A percentile compares a stretch with the other conserved stretches of the same genome.
phyloP scores from a whole-genome alignment of 2,329 filamentous ascomycete species.

The Aspergillus glaucus region DNA sequence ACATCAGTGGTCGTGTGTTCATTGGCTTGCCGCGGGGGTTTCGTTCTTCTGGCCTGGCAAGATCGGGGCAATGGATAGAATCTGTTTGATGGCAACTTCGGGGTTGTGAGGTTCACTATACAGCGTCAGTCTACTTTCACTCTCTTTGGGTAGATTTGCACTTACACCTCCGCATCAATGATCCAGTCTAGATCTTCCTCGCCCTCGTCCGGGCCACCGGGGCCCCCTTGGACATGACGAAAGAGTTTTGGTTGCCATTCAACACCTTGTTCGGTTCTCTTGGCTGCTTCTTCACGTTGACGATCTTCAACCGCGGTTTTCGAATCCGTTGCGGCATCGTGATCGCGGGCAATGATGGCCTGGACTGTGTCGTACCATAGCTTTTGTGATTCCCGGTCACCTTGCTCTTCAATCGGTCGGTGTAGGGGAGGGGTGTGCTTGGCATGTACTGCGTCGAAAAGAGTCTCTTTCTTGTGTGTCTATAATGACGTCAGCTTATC shows the following conservation, averaged over 20 bases:
- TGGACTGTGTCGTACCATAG: slow-evolving; percentile 77
- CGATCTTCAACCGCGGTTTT: slow-evolving; percentile 94
- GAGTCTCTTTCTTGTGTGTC: slow-evolving; percentile 81
- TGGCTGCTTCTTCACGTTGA: slow-evolving; percentile 82
- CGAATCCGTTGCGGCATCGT: slow-evolving; percentile 83
- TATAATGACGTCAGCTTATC: slow-evolving; percentile 30
- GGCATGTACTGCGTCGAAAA: slow-evolving; percentile 79
- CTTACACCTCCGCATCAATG: slow-evolving; percentile 77
- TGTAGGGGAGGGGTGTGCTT: slow-evolving; percentile 68
- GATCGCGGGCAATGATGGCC: slow-evolving; percentile 78
- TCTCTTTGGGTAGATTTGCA: slow-evolving; percentile 2
- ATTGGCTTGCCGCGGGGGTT: neutral
- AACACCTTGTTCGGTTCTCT: slow-evolving; percentile 66
- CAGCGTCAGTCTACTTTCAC: neutral
- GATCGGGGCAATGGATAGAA: slow-evolving; percentile 79
- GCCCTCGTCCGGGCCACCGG: slow-evolving; percentile 66
- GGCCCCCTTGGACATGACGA: slow-evolving; percentile 63
- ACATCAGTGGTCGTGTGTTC: neutral
- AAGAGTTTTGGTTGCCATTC: slow-evolving; percentile 90
- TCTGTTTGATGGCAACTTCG: slow-evolving; percentile 69
- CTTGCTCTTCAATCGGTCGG: slow-evolving; percentile 77
- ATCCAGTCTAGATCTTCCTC: slow-evolving; percentile 94
- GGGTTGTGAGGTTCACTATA: slow-evolving; percentile 58
- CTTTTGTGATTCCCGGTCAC: slow-evolving; percentile 80
- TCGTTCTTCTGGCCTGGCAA: slow-evolving; percentile 62